Percentiles rank a stretch among this genome's conserved stretches.
Evolutionary conservation across 352 stramenopile genomes (phyloP).

Genomic region (Pythium monospermum): DNA sequence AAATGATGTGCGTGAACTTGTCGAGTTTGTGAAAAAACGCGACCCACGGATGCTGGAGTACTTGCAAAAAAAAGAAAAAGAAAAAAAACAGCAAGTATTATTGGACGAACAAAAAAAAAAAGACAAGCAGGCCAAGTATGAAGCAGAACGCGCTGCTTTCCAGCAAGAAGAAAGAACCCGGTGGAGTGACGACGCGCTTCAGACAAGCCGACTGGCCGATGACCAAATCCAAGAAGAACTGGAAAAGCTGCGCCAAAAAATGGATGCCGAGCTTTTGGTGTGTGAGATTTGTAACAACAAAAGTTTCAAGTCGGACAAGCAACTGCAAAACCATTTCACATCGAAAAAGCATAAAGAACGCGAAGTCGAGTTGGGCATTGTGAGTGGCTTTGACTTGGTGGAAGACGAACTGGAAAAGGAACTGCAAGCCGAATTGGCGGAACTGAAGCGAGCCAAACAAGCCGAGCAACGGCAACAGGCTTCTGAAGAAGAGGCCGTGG

Average conservation of each 20-base stretch:
- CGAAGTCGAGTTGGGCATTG: slow-evolving; percentile 63
- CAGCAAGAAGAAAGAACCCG: slow-evolving; percentile 61
- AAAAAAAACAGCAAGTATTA: slow-evolving; percentile 40
- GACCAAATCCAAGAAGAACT: slow-evolving; percentile 61
- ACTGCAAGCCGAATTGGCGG: slow-evolving; percentile 50
- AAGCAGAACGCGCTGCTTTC: slow-evolving; percentile 55
- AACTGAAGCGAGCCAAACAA: slow-evolving; percentile 29
- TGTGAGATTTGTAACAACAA: slow-evolving; percentile 81
- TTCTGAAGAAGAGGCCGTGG: slow-evolving; percentile 10
- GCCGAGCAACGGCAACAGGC: slow-evolving; percentile 5
- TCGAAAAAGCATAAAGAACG: slow-evolving; percentile 83
- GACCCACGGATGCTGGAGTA: slow-evolving; percentile 66
- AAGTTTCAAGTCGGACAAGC: slow-evolving; percentile 80
- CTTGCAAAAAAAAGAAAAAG: slow-evolving; percentile 62
- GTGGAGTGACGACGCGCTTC: slow-evolving; percentile 36
- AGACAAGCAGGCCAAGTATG: slow-evolving; percentile 53
- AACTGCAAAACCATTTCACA: slow-evolving; percentile 71
- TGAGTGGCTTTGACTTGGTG: slow-evolving; percentile 42
- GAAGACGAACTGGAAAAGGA: slow-evolving; percentile 61
- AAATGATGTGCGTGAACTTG: slow-evolving; percentile 69
- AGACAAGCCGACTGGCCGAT: slow-evolving; percentile 48
- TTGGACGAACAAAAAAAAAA: slow-evolving; percentile 50
- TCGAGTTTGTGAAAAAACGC: slow-evolving; percentile 78
- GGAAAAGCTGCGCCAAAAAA: slow-evolving; percentile 55
- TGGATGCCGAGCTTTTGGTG: slow-evolving; percentile 59